Percentiles rank a stretch among this genome's conserved stretches.
Evolutionary conservation across 208 protist genomes (phyloP).

Genomic region (Trypanosomatidae sp.): DNA sequence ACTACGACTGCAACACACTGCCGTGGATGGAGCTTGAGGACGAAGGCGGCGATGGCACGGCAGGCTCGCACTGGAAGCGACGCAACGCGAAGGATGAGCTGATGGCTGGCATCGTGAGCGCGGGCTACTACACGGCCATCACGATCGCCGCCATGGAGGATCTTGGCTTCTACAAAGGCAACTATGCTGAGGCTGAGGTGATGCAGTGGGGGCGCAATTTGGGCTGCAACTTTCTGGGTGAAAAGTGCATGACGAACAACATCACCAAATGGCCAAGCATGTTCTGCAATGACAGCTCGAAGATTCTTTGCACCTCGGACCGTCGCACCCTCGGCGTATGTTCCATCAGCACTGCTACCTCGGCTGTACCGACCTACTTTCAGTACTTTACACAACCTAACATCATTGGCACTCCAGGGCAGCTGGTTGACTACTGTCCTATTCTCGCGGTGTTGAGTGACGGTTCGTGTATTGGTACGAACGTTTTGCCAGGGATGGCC

Average conservation of each 20-base stretch:
- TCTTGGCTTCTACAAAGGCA: slow-evolving; percentile 58
- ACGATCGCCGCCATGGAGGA: slow-evolving; percentile 79
- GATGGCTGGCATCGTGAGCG: slow-evolving; percentile 29
- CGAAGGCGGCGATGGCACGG: slow-evolving; percentile 19
- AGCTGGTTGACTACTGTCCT: slow-evolving; percentile 36
- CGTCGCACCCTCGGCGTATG: slow-evolving; percentile 14
- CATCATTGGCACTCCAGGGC: slow-evolving; percentile 4
- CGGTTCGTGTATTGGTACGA: slow-evolving; percentile 6
- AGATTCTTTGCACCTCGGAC: slow-evolving; percentile 16
- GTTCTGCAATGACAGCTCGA: slow-evolving; percentile 14
- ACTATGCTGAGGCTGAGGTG: slow-evolving; percentile 38
- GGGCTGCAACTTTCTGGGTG: slow-evolving; percentile 35
- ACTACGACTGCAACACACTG: slow-evolving; percentile 52
- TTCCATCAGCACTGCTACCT: neutral
- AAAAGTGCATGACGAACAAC: slow-evolving; percentile 21
- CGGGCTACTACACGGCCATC: slow-evolving; percentile 45
- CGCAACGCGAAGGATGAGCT: slow-evolving; percentile 69
- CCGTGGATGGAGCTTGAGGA: slow-evolving; percentile 70
- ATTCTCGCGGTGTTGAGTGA: slow-evolving; percentile 6
- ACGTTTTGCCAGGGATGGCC: too few relatives aligned
- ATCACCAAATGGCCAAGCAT: slow-evolving; percentile 20
- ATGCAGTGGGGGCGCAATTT: slow-evolving; percentile 56
- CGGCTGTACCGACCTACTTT: slow-evolving; percentile 7
- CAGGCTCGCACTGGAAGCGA: slow-evolving; percentile 76
- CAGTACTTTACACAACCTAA: slow-evolving; percentile 20